Evolutionary conservation across 1,284 basidiomycete species (phyloP), one percentile per base, ranked within the genome.

Genomic region (Trichosporon faecale): DNA sequence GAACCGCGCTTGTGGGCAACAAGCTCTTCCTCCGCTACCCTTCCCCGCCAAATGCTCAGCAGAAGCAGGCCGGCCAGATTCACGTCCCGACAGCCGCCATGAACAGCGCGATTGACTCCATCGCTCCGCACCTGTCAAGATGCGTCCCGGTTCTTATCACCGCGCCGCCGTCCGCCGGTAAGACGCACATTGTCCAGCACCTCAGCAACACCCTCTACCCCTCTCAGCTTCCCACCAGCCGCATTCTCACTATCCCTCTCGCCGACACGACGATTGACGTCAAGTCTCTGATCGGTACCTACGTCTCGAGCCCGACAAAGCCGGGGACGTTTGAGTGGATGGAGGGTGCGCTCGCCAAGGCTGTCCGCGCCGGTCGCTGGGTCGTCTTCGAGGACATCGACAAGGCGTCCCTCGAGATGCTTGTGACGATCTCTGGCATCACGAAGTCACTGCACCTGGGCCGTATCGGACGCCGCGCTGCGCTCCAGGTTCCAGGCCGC

Each of bases 261-360:
- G 93, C 94, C 5, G 95, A 97, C 76, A 95, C 94, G 0, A 97
- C 93, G 1, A 88, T 99, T 67, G 97, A 99, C 79, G 91, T 96
- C 40, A 93, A 97, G 65, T 91, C 94, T 0, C 87, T 99, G 0
- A 87, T 99, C 37, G 97, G 97, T 6, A 96, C 94, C 1, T 97
- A 98, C 72, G 86, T 94, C 2, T 97, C 96, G 0, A 98, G 95
- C 0, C 86, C 91, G 0, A 90, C 88, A 1, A 88, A 89, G 49
- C 91, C 94, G 0, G 97, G 97, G 11, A 90, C 90, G 0, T 99
- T 99, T 76, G 93, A 96, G 78, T 99, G 95, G 92, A 92, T 92
- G 80, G 95, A 99, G 76, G 97, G 97, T 12, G 91, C 95, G 0
- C 86, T 99, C 61, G 90, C 96, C 6, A 91, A 92, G 63, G 92